Percentiles rank a stretch among this genome's conserved stretches.
These are phyloP conservation scores for Chlorella sp. DNA, from an alignment of 139 green algal genomes.

Conservation along the genomic window DNA sequence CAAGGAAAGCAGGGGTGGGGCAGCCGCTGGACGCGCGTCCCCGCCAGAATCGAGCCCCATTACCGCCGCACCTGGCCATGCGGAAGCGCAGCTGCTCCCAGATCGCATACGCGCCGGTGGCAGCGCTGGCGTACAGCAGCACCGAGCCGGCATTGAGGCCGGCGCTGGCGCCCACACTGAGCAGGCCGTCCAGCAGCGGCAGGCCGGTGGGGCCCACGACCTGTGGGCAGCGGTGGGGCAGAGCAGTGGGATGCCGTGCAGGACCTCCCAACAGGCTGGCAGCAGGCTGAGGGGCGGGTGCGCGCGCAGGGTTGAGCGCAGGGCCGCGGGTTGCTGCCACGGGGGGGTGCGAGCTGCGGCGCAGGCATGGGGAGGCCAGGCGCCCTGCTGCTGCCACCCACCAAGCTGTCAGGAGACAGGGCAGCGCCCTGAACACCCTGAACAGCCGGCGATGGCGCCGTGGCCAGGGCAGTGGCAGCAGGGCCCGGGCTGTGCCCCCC, in stretches of 20 bases:
- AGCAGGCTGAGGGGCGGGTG: too few species aligned
- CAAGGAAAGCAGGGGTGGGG: not conserved
- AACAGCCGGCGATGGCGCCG: too few species aligned
- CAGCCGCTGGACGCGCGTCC: not conserved
- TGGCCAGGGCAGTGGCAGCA: too few species aligned
- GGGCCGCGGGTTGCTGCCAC: too few species aligned
- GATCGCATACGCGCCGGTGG: conserved; percentile 50
- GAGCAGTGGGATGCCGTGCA: not conserved
- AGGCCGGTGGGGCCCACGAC: not conserved
- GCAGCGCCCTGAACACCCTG: too few species aligned
- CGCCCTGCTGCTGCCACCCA: too few species aligned
- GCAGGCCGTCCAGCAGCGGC: conserved; percentile 5
- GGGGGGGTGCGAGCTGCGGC: too few species aligned
- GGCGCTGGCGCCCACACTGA: not conserved
- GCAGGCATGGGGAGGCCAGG: too few species aligned
- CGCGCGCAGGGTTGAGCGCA: too few species aligned
- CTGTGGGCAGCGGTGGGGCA: not conserved
- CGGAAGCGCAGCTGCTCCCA: conserved; percentile 72
- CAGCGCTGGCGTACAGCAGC: conserved; percentile 38
- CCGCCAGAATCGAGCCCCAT: too few species aligned
- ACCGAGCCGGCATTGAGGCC: conserved; percentile 25
- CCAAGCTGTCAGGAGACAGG: too few species aligned
- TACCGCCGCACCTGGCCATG: conserved; percentile 19
- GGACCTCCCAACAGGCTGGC: not conserved
- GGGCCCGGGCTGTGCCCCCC: too few species aligned